Percentiles rank a stretch among this genome's conserved stretches.
Conservation (phyloP, 2,329 filamentous ascomycete species). For the Aspergillus tamarii region DNA sequence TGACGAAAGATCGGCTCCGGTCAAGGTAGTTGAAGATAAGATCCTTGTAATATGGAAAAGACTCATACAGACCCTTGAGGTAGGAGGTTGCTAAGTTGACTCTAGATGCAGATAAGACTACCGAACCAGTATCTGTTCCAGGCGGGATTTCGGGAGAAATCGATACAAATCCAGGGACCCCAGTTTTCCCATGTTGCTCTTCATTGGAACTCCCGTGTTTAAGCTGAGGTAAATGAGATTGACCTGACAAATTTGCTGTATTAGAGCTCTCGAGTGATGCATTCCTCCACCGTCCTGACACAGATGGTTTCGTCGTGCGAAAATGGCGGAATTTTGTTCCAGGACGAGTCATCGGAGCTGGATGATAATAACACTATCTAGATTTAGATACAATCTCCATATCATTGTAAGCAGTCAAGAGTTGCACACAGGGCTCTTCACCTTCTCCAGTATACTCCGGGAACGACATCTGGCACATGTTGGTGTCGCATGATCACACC, state of each 20-base stretch:
- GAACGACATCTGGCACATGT: constrained; percentile 4
- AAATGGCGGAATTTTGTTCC: neutral
- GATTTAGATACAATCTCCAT: neutral
- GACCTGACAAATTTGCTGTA: neutral
- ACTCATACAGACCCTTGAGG: neutral
- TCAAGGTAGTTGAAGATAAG: neutral
- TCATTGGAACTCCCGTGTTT: neutral
- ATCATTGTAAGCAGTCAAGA: neutral
- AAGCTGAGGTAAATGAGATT: neutral
- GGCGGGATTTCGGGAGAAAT: neutral
- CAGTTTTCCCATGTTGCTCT: neutral
- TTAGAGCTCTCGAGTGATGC: neutral
- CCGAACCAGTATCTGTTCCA: neutral
- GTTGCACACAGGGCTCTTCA: neutral
- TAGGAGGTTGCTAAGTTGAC: neutral
- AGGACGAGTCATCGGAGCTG: neutral
- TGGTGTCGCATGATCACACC: constrained; percentile 10
- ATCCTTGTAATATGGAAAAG: constrained; percentile 6
- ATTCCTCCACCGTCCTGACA: neutral
- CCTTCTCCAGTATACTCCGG: neutral
- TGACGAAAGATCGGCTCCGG: neutral
- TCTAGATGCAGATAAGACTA: neutral
- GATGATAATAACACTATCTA: neutral
- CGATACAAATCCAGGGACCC: neutral
- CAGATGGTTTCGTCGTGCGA: neutral